Evolutionary conservation across 2,329 filamentous ascomycete genomes (phyloP).

Genomic region (Exserohilum rostratum): DNA sequence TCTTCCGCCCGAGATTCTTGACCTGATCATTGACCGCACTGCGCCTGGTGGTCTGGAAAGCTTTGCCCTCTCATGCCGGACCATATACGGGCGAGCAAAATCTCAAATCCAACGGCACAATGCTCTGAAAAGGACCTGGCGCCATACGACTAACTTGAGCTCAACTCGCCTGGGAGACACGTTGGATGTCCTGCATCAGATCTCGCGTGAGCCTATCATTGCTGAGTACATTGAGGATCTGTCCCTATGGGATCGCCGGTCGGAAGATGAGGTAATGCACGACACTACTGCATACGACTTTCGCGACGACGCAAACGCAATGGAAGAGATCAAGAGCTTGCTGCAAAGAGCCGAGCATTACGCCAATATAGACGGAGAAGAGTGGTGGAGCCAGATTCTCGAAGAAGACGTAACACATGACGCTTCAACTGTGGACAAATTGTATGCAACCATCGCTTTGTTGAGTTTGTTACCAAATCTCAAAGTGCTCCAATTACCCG

Average conservation of each 20-base stretch:
- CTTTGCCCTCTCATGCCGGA: slow-evolving; percentile 40
- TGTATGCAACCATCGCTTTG: slow-evolving; percentile 34
- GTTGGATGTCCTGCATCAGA: slow-evolving; percentile 32
- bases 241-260: slow-evolving; percentile 34
- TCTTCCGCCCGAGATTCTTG: slow-evolving; percentile 42
- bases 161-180: slow-evolving; percentile 24
- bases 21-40: slow-evolving; percentile 37
- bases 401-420: slow-evolving; percentile 26
- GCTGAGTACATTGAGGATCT: slow-evolving; percentile 39
- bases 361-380: slow-evolving; percentile 22
- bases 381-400: slow-evolving; percentile 38
- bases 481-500: slow-evolving; percentile 33
- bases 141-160: slow-evolving; percentile 23
- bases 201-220: slow-evolving; percentile 34
- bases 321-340: slow-evolving; percentile 28
- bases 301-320: slow-evolving; percentile 24
- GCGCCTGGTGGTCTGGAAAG: slow-evolving; percentile 36
- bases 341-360: slow-evolving; percentile 25
- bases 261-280: slow-evolving; percentile 4
- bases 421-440: slow-evolving; percentile 17
- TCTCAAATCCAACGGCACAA: slow-evolving; percentile 40
- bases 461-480: slow-evolving; percentile 40
- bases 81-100: slow-evolving; percentile 32
- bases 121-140: slow-evolving; percentile 32
- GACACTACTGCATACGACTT: slow-evolving; percentile 17